Conservation (phyloP, 768 basidiomycete genomes). For the Galerina sulciceps region DNA sequence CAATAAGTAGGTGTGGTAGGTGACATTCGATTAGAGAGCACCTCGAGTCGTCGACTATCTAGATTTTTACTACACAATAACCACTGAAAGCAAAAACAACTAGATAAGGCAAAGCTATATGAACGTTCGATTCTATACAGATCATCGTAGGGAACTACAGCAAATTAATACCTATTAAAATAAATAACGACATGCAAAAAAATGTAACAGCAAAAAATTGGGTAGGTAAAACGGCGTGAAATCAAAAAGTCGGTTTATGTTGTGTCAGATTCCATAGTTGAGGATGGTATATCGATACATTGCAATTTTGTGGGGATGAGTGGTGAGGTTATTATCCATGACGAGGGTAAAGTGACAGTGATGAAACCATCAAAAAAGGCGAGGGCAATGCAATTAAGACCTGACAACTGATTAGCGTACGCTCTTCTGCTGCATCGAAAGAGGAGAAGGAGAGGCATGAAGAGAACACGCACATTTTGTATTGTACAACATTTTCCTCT, state of each 20-base stretch:
- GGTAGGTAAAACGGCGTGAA: background rate
- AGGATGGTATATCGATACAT: slow-evolving; percentile 7
- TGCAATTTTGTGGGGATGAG: slow-evolving; percentile 14
- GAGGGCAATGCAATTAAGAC: slow-evolving; percentile 55
- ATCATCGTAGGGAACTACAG: slow-evolving; percentile 5
- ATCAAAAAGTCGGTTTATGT: background rate
- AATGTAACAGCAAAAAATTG: background rate
- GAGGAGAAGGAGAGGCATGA: slow-evolving; percentile 26
- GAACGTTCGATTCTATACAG: background rate
- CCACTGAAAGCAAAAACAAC: background rate
- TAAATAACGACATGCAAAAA: too few species aligned
- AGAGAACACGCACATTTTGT: slow-evolving; percentile 82
- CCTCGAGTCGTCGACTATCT: background rate
- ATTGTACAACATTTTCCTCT: slow-evolving; percentile 51
- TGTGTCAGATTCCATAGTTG: slow-evolving; percentile 2
- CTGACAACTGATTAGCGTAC: slow-evolving; percentile 74
- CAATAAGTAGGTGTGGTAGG: too few species aligned
- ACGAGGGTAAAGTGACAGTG: background rate
- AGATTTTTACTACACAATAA: slow-evolving; percentile 4
- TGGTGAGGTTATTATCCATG: background rate
- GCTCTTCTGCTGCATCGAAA: slow-evolving; percentile 22
- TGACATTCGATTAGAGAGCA: background rate
- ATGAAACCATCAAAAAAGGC: slow-evolving; percentile 11
- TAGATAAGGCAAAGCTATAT: background rate
- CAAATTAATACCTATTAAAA: slow-evolving; percentile 22